Evolutionary conservation across 768 basidiomycete genomes (phyloP).

Genomic region (Neoboletus subvelutipes): DNA sequence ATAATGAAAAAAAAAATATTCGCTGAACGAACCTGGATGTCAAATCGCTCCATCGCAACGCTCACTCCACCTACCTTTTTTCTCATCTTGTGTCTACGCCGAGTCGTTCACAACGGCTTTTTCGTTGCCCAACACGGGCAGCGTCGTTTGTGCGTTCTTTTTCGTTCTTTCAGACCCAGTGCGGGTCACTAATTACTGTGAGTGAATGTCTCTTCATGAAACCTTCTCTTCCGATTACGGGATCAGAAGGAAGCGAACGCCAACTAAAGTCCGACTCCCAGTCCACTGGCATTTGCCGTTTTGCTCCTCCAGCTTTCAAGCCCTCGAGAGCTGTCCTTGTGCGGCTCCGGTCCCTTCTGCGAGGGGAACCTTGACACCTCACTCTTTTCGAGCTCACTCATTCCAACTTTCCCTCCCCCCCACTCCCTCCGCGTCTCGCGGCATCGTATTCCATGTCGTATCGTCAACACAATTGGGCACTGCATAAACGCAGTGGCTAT

Average conservation of each 20-base stretch:
- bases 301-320: neutral
- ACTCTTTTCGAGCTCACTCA: slow-evolving; percentile 20
- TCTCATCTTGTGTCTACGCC: neutral
- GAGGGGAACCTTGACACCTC: slow-evolving; percentile 15
- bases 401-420: neutral
- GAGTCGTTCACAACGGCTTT: neutral
- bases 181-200: slow-evolving; percentile 5
- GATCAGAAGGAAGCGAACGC: slow-evolving; percentile 23
- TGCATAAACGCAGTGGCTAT: slow-evolving; percentile 16
- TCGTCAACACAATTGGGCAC: neutral
- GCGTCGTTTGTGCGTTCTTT: slow-evolving; percentile 2
- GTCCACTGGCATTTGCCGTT: neutral
- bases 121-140: slow-evolving; percentile 5
- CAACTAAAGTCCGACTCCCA: slow-evolving; percentile 12
- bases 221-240: neutral
- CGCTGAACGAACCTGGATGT: neutral
- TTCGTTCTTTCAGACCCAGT: neutral
- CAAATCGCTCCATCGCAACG: slow-evolving; percentile 18
- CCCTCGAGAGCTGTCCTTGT: neutral
- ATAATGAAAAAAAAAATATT: neutral
- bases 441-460: slow-evolving; percentile 17
- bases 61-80: neutral
- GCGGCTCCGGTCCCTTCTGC: slow-evolving; percentile 21
- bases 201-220: slow-evolving; percentile 2
- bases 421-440: neutral